phyloP scores from a whole-genome alignment of 169 alveolate species.

The Plasmodium sp. region DNA sequence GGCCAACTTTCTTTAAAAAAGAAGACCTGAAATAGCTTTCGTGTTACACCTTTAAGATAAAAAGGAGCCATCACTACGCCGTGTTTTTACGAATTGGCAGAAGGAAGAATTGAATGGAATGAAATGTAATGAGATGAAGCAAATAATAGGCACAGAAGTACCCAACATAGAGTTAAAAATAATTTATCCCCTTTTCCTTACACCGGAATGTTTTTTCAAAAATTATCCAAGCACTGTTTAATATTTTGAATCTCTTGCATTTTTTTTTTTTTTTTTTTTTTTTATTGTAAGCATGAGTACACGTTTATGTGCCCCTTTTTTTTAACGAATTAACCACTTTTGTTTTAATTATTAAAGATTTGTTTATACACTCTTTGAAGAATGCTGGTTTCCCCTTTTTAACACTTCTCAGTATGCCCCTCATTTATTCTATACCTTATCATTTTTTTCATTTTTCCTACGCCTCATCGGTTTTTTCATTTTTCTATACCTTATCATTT shows the following conservation, averaged over 20 bases:
- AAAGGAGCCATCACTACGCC: background rate
- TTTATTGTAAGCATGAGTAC: background rate
- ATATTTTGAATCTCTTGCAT: background rate
- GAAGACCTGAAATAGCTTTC: background rate
- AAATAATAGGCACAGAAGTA: background rate
- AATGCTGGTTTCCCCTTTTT: background rate
- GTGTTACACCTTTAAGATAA: background rate
- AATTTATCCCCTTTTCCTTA: background rate
- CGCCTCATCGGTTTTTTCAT: background rate
- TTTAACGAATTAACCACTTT: slow-evolving; percentile 1
- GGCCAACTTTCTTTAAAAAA: slow-evolving; percentile 36
- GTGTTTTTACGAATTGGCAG: background rate
- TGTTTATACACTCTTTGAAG: background rate
- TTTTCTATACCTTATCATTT: background rate
- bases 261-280: slow-evolving; percentile 1
- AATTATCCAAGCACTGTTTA: background rate
- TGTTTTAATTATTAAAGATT: slow-evolving; percentile 25
- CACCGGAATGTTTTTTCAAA: slow-evolving; percentile 14
- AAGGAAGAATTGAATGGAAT: background rate
- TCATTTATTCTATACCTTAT: background rate
- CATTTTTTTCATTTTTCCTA: background rate
- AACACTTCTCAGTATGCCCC: background rate
- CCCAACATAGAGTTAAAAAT: background rate
- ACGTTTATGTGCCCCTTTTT: background rate
- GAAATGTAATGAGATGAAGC: background rate